Evolutionary conservation across 1,284 basidiomycete species (phyloP).

Genomic region (Phellinidium pouzarii): DNA sequence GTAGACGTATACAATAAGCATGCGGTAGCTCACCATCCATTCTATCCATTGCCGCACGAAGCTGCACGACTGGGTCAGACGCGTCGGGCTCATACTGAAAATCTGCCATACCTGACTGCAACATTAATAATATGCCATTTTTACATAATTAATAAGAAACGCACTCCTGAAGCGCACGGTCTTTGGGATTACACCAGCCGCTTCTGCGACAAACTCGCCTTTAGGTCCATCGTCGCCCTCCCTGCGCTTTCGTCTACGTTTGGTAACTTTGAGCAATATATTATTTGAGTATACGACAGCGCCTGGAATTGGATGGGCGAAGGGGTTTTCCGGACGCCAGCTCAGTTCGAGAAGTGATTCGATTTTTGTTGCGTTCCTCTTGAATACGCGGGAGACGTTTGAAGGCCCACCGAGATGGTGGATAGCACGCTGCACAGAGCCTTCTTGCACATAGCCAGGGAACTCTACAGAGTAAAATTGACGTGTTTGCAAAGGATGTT

Average conservation of each 20-base stretch:
- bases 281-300: slow-evolving; percentile 72
- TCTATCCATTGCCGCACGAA: slow-evolving; percentile 66
- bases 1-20: not conserved
- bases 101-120: slow-evolving; percentile 75
- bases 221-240: slow-evolving; percentile 29
- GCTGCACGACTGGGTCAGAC: slow-evolving; percentile 59
- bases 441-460: slow-evolving; percentile 71
- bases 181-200: slow-evolving; percentile 71
- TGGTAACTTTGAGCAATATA: slow-evolving; percentile 74
- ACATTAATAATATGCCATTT: no score
- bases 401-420: slow-evolving; percentile 61
- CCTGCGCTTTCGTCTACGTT: slow-evolving; percentile 48
- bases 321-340: slow-evolving; percentile 65
- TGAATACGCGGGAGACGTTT: slow-evolving; percentile 70
- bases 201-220: slow-evolving; percentile 76
- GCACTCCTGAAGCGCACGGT: slow-evolving; percentile 87
- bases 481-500: slow-evolving; percentile 48
- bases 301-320: slow-evolving; percentile 77
- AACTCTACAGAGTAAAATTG: slow-evolving; percentile 82
- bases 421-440: slow-evolving; percentile 60
- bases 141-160: no score
- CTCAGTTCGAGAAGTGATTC: slow-evolving; percentile 68
- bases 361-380: slow-evolving; percentile 48
- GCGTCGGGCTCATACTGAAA: slow-evolving; percentile 78
- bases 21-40: slow-evolving; percentile 61